Base-by-base conservation (phyloP, 2,329 filamentous ascomycete species). In the Tolypocladium endophyticum region DNA sequence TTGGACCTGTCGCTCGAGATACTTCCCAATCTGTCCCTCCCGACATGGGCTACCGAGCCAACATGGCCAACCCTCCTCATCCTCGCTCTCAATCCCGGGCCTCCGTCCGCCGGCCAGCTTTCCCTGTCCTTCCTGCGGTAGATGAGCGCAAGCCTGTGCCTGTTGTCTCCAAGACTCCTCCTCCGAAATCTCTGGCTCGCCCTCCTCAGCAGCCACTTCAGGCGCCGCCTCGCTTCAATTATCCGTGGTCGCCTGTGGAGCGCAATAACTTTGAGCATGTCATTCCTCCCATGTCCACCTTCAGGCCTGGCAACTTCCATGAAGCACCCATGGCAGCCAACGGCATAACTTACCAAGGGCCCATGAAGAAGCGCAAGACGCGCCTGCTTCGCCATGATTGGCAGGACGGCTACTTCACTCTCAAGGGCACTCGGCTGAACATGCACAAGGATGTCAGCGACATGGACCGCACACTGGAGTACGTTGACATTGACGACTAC, bases 291-390 rank as follows among this genome's bases (percentile, higher is more conserved):
- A 64, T 68, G 41, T 60, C 66, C 4, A 65, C 70, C 64, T 35
- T 68, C 30, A 55, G 66, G 65, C 56, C 65, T 7, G 56, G 55
- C 20, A 56, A 60, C 16, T 58, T 69, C 65, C 60, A 71, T 67
- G 62, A 67, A 55, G 61, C 68, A 58, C 64, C 70, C 60, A 65
- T 69, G 65, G 72, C 74, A 61, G 69, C 72, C 57, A 76, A 80
- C 58, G 84, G 85, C 60, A 75, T 88, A 63, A 83, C 84, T 39
- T 90, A 92, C 73, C 84, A 89, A 56, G 94, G 94, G 1, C 92
- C 87, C 74, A 96, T 99, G 86, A 92, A 91, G 80, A 96, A 96
- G 80, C 90, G 93, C 70, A 91, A 91, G 77, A 95, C 88, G 39
- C 87, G 86, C 69, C 86, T 96, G 79, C 83, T 96, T 62, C 89